Base-by-base conservation (phyloP, 495 filamentous ascomycete genomes). In the Aspergillus avenaceus region DNA sequence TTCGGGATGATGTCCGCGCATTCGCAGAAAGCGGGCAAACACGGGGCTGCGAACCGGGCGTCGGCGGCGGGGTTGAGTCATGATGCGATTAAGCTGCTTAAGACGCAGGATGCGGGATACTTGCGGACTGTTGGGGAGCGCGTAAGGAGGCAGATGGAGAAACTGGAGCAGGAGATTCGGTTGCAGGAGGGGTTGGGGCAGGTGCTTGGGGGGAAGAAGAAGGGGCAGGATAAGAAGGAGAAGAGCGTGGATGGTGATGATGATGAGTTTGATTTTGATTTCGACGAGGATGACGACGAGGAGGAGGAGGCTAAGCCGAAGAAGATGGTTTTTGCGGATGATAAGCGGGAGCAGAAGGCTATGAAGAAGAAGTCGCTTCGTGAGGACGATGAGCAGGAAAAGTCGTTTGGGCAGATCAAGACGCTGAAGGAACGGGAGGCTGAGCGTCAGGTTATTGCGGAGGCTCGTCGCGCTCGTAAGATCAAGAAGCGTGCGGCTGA, bases 31-130 rank as follows among this genome's bases (percentile, higher is more conserved):
- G 78, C 84, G 46, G 82, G 84, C 24, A 79, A 81, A 48, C 82
- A 86, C 53, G 76, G 83, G 14, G 64, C 81, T 1, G 75, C 77
- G 22, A 63, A 62, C 32, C 65, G 70, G 19, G 68, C 68, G 16
- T 70, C 69, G 5, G 64, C 71, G 1, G 62, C 60, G 23, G 63
- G 73, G 12, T 65, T 90, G 45, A 77, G 73, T 50, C 62, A 75
- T 36, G 88, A 95, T 49, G 83, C 84, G 14, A 87, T 93, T 21
- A 84, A 90, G 61, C 66, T 96, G 58, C 81, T 96, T 53, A 98
- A 98, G 81, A 97, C 95, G 37, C 95, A 98, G 72, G 93, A 98
- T 72, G 75, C 86, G 26, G 91, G 87, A 7, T 97, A 97, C 62
- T 60, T 98, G 22, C 74, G 90, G 58, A 90, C 81, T 24, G 76